phyloP scores from a whole-genome alignment of 805 yeast genomes.

The Myxozyma udenii region DNA sequence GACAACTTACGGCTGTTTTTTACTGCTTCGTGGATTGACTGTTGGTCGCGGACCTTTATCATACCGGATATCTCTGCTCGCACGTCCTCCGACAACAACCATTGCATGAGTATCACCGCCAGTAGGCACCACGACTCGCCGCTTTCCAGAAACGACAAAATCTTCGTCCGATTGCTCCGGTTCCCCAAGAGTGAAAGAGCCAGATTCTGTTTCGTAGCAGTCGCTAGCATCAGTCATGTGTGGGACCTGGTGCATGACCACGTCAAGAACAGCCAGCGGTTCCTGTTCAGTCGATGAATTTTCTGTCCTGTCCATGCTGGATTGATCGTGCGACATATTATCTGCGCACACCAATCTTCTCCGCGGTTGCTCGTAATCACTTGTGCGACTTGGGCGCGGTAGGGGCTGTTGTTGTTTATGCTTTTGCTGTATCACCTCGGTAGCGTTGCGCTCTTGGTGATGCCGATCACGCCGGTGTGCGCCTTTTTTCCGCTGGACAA shows the following conservation, averaged over 20 bases:
- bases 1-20: not conserved
- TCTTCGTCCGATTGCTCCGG: not conserved
- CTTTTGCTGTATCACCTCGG: not conserved
- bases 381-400: not conserved
- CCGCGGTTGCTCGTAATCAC: not conserved
- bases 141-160: not conserved
- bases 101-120: slow-evolving; percentile 9
- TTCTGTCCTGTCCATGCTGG: no score
- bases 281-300: no score
- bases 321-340: no score
- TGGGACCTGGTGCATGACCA: not conserved
- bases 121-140: slow-evolving; percentile 7
- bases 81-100: slow-evolving; percentile 17
- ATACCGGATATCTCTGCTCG: slow-evolving; percentile 13
- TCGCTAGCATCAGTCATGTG: not conserved
- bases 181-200: not conserved
- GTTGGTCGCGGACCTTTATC: slow-evolving; percentile 12
- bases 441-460: not conserved
- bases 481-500: not conserved
- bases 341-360: no score
- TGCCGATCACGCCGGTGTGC: not conserved
- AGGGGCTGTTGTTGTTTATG: not conserved
- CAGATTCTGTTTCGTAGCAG: no score
- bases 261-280: no score
- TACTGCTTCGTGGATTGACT: not conserved